Evolutionary conservation across 2,329 filamentous ascomycete genomes (phyloP), one percentile per base, ranked within the genome.

Genomic region (Colletotrichum cuscutae): DNA sequence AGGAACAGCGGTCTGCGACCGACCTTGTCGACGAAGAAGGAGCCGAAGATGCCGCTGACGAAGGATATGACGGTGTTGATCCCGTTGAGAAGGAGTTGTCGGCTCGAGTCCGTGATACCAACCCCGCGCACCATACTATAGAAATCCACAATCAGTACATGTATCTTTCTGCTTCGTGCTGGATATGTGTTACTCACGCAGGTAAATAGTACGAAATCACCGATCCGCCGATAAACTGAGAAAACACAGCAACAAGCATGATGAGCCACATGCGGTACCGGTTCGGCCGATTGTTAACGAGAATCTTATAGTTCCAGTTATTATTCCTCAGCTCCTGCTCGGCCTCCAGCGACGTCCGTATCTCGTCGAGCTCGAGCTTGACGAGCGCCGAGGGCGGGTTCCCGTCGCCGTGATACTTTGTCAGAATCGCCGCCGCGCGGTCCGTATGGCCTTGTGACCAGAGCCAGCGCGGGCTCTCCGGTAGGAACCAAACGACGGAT

Each of bases 1-100:
- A 88, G 77, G 79, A 87, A 87, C 22, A 88, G 82, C 7, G 84
- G 84, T 30, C 86, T 84, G 66, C 86, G 80, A 64, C 86, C 86
- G 54, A 87, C 78, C 26, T 79, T 79, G 74, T 87, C 86, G 65
- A 86, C 82, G 22, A 86, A 80, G 71, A 86, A 79, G 24, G 85
- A 85, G 0, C 73, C 75, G 2, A 60, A 73, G 6, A 86, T 77
- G 59, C 83, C 84, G 42, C 85, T 81, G 30, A 86, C 77, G 61
- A 88, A 80, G 56, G 83, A 73, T 12, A 85, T 81, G 30, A 85
- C 81, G 30, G 80, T 84, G 72, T 85, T 81, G 72, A 85, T 80
- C 68, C 85, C 84, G 65, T 83, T 84, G 63, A 81, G 74, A 19
- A 77, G 77, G 26, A 80, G 74, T 72, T 81, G 80, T 74, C 77